A percentile compares a stretch with the other conserved stretches of the same genome.
phyloP scores from a whole-genome alignment of 768 basidiomycete species.

The Imleria badia region DNA sequence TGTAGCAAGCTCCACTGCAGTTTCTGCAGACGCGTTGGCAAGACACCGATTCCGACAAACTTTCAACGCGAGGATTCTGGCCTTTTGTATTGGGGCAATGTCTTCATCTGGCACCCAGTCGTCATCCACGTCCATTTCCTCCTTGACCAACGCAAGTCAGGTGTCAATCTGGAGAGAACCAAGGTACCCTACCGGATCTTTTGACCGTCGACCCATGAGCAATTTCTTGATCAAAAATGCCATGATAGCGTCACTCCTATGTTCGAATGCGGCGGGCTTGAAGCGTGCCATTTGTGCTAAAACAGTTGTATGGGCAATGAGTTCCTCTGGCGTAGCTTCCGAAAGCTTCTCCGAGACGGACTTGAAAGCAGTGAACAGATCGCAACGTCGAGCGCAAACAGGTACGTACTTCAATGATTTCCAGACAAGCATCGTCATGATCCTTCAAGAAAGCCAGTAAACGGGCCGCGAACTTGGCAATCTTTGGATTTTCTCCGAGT shows the following conservation, averaged over 20 bases:
- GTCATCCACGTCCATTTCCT: slow-evolving; percentile 55
- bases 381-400: background rate
- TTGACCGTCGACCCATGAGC: slow-evolving; percentile 55
- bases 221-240: slow-evolving; percentile 68
- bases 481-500: slow-evolving; percentile 55
- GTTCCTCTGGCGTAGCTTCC: slow-evolving; percentile 44
- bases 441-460: slow-evolving; percentile 61
- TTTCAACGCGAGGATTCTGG: slow-evolving; percentile 77
- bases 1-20: slow-evolving; percentile 63
- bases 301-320: slow-evolving; percentile 68
- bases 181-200: slow-evolving; percentile 42
- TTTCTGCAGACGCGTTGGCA: slow-evolving; percentile 56
- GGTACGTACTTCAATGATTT: slow-evolving; percentile 62
- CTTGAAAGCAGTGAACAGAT: slow-evolving; percentile 37
- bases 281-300: slow-evolving; percentile 73
- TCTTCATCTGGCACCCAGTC: slow-evolving; percentile 79
- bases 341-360: slow-evolving; percentile 54
- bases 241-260: slow-evolving; percentile 72
- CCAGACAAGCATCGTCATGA: slow-evolving; percentile 46
- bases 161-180: background rate
- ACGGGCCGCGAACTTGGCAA: slow-evolving; percentile 86
- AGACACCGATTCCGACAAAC: slow-evolving; percentile 80
- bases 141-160: slow-evolving; percentile 36
- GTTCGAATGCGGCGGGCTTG: slow-evolving; percentile 73
- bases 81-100: slow-evolving; percentile 55